These are phyloP conservation scores for Spinacia oleracea DNA, from an alignment of 179 eudicot species.

Conservation along the genomic window DNA sequence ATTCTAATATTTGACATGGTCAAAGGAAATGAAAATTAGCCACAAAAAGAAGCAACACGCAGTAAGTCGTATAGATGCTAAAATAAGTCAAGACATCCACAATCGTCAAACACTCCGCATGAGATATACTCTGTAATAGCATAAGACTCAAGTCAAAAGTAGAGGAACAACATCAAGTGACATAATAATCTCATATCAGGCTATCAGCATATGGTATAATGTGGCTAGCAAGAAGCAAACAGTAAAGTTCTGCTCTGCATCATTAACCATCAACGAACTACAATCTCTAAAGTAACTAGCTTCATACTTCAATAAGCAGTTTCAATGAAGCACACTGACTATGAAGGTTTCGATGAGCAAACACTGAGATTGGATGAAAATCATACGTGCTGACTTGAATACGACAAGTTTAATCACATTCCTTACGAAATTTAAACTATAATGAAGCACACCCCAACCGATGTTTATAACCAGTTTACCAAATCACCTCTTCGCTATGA, in stretches of 20 bases:
- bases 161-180: neutral
- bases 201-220: neutral
- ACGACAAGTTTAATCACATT: too few relatives aligned
- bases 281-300: neutral
- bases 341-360: neutral
- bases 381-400: neutral
- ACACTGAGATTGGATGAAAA: neutral
- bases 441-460: neutral
- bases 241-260: neutral
- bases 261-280: neutral
- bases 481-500: neutral
- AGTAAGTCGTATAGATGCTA: neutral
- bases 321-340: neutral
- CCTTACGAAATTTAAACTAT: neutral
- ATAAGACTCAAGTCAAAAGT: neutral
- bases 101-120: neutral
- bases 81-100: neutral
- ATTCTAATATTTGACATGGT: neutral
- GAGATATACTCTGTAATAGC: too few relatives aligned
- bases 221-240: neutral
- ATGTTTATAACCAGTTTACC: neutral
- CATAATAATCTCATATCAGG: neutral
- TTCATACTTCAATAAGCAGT: neutral
- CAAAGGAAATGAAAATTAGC: neutral
- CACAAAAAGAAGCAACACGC: constrained; percentile 1